Evolutionary conservation across 495 filamentous ascomycete genomes (phyloP).

Genomic region (Aspergillus kassunensis): DNA sequence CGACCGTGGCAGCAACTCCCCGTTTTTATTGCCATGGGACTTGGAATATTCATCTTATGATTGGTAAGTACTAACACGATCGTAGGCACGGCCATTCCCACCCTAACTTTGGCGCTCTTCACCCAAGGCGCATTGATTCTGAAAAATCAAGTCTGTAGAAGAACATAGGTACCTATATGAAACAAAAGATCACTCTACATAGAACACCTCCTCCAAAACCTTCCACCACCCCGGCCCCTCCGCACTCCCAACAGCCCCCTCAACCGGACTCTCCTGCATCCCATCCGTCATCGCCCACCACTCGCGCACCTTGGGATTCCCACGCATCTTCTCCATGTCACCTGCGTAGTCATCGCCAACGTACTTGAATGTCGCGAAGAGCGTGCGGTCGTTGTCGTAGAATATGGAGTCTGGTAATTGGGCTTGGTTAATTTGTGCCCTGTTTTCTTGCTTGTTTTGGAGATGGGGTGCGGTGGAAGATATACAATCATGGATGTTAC

Average conservation of each 20-base stretch:
- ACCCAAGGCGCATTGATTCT: no score
- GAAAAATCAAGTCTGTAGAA: no score
- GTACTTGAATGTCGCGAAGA: constrained; percentile 75
- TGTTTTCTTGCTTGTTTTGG: no score
- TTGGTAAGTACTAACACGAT: no score
- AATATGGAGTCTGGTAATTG: constrained; percentile 58
- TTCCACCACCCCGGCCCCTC: constrained; percentile 71
- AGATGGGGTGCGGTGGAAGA: not conserved
- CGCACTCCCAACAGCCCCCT: constrained; percentile 58
- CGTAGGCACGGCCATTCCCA: no score
- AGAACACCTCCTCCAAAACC: constrained; percentile 68
- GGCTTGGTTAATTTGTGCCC: no score
- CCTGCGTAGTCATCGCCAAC: constrained; percentile 62
- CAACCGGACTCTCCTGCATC: constrained; percentile 61
- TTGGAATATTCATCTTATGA: no score
- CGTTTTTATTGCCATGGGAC: no score
- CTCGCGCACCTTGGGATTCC: constrained; percentile 64
- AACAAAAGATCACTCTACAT: constrained; percentile 37
- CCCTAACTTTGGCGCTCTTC: no score
- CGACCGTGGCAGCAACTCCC: no score
- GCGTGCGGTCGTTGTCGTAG: constrained; percentile 56
- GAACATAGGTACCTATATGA: no score
- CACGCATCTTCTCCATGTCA: constrained; percentile 69
- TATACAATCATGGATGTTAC: constrained; percentile 67
- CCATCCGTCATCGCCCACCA: constrained; percentile 78